Conservation (phyloP, 139 green algal genomes). For the Coelastrella sp. region DNA sequence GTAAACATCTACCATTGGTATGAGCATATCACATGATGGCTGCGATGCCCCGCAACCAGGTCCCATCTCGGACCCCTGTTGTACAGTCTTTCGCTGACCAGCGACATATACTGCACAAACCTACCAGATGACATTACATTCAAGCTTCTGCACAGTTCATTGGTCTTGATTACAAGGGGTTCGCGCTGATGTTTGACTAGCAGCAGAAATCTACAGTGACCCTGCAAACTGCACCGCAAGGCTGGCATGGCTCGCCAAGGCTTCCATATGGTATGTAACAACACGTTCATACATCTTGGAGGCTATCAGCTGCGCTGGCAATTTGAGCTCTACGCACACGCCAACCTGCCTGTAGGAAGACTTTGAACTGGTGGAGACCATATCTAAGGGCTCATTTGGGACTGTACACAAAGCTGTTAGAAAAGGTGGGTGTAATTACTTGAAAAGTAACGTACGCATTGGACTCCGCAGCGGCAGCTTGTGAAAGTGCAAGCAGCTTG, state of each 20-base stretch:
- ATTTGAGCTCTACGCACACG: neutral
- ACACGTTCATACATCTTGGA: neutral
- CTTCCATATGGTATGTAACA: slow-evolving; percentile 9
- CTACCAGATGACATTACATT: no score
- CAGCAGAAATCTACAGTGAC: neutral
- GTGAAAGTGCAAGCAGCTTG: neutral
- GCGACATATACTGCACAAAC: no score
- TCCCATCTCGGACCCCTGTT: no score
- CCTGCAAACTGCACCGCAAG: neutral
- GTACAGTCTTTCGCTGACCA: no score
- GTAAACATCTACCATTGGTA: no score
- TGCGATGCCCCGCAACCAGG: no score
- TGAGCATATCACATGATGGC: no score
- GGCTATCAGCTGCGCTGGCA: neutral
- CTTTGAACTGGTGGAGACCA: slow-evolving; percentile 57
- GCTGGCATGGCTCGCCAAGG: neutral
- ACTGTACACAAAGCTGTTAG: slow-evolving; percentile 68
- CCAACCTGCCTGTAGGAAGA: slow-evolving; percentile 52
- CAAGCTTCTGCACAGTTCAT: no score
- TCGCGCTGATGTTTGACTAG: neutral
- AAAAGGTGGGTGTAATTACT: slow-evolving; percentile 41
- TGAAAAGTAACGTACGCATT: neutral
- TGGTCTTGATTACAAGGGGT: no score
- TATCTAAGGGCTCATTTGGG: slow-evolving; percentile 76
- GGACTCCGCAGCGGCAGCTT: no score